Conservation (phyloP, 2,329 filamentous ascomycete species). For the Ascochyta clinopodiicola region DNA sequence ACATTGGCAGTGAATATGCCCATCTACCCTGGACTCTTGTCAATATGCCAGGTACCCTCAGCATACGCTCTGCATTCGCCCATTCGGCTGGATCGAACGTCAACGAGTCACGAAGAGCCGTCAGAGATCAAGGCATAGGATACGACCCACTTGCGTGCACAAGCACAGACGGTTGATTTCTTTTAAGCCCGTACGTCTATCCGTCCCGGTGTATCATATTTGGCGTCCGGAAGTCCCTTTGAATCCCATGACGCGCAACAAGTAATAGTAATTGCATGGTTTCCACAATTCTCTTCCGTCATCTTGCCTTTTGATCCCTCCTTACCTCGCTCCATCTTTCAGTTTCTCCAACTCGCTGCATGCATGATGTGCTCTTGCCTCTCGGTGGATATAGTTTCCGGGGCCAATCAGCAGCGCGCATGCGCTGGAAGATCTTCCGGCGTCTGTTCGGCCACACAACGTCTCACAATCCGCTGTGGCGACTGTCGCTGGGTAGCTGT, state of each 20-base stretch:
- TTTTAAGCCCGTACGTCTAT: not conserved
- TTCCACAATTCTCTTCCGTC: not conserved
- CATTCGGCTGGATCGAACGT: slow-evolving; percentile 4
- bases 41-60: not conserved
- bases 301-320: not conserved
- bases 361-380: not conserved
- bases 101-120: slow-evolving; percentile 1
- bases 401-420: not conserved
- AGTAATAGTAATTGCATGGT: slow-evolving; percentile 27
- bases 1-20: not conserved
- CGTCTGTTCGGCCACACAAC: not conserved
- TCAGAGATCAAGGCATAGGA: not conserved
- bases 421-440: not conserved
- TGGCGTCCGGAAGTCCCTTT: slow-evolving; percentile 13
- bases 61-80: not conserved
- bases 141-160: not conserved
- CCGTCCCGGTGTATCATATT: slow-evolving; percentile 19
- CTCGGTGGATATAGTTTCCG: not conserved
- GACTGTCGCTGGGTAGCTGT: slow-evolving; percentile 1
- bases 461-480: not conserved
- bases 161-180: not conserved
- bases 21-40: not conserved
- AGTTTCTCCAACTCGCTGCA: not conserved
- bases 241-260: slow-evolving; percentile 9
- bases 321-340: not conserved